Base-by-base conservation (phyloP, 495 filamentous ascomycete species). In the Penicillium turbatum region DNA sequence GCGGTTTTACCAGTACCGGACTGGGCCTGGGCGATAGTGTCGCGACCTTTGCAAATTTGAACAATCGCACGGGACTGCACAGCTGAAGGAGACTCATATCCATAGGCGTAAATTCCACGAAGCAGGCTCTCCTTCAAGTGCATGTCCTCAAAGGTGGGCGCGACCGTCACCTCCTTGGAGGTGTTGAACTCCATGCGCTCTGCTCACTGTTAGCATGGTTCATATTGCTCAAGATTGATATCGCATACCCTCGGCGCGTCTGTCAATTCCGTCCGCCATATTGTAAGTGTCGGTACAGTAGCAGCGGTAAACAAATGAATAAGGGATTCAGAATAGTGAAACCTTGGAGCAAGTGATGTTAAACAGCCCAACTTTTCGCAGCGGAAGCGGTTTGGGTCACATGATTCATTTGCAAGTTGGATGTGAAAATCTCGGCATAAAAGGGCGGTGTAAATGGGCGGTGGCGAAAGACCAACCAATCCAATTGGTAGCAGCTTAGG, bases 1-100 rank as follows among this genome's bases (percentile, higher is more conserved):
- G 93, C 93, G 19, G 93, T 99, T 79, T 99, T 99, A 76, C 93
- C 93, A 47, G 93, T 99, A 76, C 93, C 93, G 47, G 91, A 96
- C 79, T 99, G 93, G n/a, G 93, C 93, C 71, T 99, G 93, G 31
- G 93, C 93, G 70, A 99, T 99, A 46, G 90, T 95, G 68, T 99
- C 93, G 70, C 91, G 90, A 55, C 92, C 93, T 77, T 96, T 97
- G 82, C 92, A 97, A 65, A 98, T 91, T 72, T 97, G 92, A 57
- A 97, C 92, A 66, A 98, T 98, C 53, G 95, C 93, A 63, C 93
- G 87, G 39, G 90, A 95, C 73, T 98, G 93, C 15, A 98, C 92
- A 5, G 93, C 93, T 5, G 93, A 98, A 1, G 93, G 93, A 0
- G 90, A 95, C 67, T 98, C 93, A 70, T 96, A 98, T 44, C 93